Percentiles rank a stretch among this genome's conserved stretches.
phyloP scores from a whole-genome alignment of 1,284 basidiomycete species.

The Crepidotus sp. region DNA sequence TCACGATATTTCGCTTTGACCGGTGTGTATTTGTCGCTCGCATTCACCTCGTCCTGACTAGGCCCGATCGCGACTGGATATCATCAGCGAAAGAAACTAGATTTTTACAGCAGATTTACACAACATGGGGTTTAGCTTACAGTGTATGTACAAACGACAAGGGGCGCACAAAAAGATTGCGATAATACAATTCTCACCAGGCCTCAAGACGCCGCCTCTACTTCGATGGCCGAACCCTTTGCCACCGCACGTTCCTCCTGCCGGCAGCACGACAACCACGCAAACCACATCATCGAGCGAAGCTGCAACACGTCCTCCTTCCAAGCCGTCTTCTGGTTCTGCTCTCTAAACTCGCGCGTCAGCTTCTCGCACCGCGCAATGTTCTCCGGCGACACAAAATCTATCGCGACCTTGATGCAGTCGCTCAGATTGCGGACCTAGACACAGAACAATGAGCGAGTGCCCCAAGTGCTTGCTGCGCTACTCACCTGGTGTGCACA shows the following conservation, averaged over 20 bases:
- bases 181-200: not conserved
- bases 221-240: not conserved
- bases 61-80: too few relatives aligned
- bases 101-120: too few relatives aligned
- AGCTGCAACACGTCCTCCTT: slow-evolving; percentile 92
- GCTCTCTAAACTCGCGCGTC: slow-evolving; percentile 81
- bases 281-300: slow-evolving; percentile 89
- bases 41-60: not conserved
- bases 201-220: too few relatives aligned
- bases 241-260: slow-evolving; percentile 22
- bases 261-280: slow-evolving; percentile 62
- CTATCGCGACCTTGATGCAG: slow-evolving; percentile 93
- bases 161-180: too few relatives aligned
- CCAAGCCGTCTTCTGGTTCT: slow-evolving; percentile 83
- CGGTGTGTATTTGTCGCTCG: not conserved
- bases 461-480: not conserved
- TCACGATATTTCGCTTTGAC: not conserved
- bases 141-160: too few relatives aligned
- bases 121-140: too few relatives aligned
- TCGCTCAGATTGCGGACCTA: slow-evolving; percentile 81
- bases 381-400: slow-evolving; percentile 93
- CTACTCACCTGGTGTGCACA: slow-evolving; percentile 82
- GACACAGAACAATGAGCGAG: not conserved
- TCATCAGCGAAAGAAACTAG: too few relatives aligned
- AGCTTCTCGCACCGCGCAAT: slow-evolving; percentile 77